Conservation (phyloP, 164 flowering plant genomes). For the Magnolia officinalis region DNA sequence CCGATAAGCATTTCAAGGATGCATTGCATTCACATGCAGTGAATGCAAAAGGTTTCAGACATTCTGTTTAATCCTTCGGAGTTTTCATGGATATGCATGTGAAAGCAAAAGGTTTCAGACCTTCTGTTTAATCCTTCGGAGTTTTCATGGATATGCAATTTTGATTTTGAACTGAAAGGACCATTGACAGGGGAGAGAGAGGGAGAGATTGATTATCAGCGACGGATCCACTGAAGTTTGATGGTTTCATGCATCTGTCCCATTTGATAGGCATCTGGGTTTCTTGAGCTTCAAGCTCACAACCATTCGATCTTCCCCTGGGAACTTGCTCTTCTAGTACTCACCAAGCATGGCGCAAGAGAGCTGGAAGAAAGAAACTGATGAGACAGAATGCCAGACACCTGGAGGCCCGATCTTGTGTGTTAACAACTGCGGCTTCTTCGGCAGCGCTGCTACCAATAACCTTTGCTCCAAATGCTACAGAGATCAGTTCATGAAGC, state of each 20-base stretch:
- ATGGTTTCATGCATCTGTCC: neutral
- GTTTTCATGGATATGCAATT: neutral
- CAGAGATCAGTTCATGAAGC: constrained; percentile 27
- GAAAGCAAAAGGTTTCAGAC: no score
- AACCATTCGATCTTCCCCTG: neutral
- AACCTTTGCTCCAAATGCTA: constrained; percentile 34
- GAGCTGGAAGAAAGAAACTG: constrained; percentile 32
- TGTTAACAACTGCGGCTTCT: constrained; percentile 34
- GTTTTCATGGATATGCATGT: neutral
- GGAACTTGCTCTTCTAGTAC: neutral
- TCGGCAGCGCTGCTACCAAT: constrained; percentile 29
- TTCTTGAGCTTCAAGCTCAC: neutral
- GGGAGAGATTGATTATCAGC: neutral
- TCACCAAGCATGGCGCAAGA: constrained; percentile 26
- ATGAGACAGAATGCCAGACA: constrained; percentile 28
- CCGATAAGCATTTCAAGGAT: no score
- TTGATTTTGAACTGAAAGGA: neutral
- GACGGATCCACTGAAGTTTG: neutral
- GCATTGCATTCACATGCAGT: no score
- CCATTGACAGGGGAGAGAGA: neutral
- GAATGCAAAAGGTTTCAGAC: no score
- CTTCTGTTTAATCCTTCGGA: neutral
- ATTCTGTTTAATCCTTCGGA: neutral
- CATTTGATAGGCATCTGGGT: neutral
- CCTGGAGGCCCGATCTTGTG: constrained; percentile 28